Evolutionary conservation across 2,329 filamentous ascomycete genomes (phyloP).

Genomic region (Diaporthe sp.): DNA sequence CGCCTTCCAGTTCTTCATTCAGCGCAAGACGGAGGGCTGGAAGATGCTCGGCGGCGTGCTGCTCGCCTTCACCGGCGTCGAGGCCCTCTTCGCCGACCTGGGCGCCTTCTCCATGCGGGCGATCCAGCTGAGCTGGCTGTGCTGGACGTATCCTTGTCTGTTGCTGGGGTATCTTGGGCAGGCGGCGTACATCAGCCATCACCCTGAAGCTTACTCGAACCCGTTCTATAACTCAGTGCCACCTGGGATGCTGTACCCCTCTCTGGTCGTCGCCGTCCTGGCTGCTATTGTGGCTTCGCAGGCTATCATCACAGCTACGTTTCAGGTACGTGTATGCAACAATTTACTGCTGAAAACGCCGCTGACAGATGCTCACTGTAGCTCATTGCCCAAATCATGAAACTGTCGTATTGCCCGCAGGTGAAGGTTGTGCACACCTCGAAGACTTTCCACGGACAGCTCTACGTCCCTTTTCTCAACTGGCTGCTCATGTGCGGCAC

Average conservation of each 20-base stretch:
- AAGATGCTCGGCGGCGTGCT: conserved; percentile 76
- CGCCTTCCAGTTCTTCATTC: conserved; percentile 70
- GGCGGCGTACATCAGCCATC: conserved; percentile 75
- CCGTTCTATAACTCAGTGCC: conserved; percentile 80
- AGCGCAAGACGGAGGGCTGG: conserved; percentile 72
- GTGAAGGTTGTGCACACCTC: conserved; percentile 80
- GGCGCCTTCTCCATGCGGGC: conserved; percentile 78
- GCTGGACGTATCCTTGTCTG: conserved; percentile 74
- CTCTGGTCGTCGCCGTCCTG: conserved; percentile 75
- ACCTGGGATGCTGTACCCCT: conserved; percentile 75
- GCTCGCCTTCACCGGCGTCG: conserved; percentile 80
- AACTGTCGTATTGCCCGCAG: conserved; percentile 77
- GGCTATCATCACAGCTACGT: conserved; percentile 81
- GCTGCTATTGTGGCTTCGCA: conserved; percentile 82
- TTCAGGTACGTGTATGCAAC: conserved; percentile 59
- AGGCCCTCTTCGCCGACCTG: conserved; percentile 81
- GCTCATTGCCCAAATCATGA: conserved; percentile 77
- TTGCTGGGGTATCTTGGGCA: conserved; percentile 77
- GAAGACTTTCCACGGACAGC: conserved; percentile 76
- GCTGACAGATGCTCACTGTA: conserved; percentile 2
- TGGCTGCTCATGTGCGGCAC: conserved; percentile 82
- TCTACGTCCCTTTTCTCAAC: conserved; percentile 82
- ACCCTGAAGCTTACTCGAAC: conserved; percentile 72
- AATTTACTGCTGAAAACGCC: fast-evolving
- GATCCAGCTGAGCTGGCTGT: conserved; percentile 79